Evolutionary conservation across 768 basidiomycete species (phyloP), one percentile per base, ranked within the genome.

Genomic region (Hypsizygus marmoreus): DNA sequence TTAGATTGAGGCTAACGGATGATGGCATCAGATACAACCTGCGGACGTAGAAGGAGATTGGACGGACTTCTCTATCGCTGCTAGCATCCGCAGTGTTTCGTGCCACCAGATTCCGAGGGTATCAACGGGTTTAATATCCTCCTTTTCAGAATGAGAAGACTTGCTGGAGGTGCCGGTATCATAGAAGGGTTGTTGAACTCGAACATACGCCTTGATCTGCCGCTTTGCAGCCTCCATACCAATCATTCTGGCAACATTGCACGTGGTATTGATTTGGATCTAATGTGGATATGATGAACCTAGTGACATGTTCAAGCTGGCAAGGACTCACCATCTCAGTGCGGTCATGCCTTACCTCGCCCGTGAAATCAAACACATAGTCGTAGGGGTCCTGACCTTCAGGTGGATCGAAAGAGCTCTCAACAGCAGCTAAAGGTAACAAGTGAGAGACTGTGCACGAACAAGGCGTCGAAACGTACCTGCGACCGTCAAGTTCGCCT

Each of bases 61-160:
- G 16, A 67, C 76, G 43, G 57, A 91, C 90, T 81, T 79, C 50
- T 81, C 72, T 45, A 92, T 88, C 4, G 82, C 80, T 16, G 84
- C 88, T 49, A 93, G 62, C 61, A 79, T 79, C 25, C 91, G 78
- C 19, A 88, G 69, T 1, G 87, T 81, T 69, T 93, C 91, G 54
- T 94, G 91, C 88, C 90, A 93, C 91, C 91, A 94, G 13, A 72
- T 80, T 13, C 91, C 91, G 48, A 83, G 66, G 5, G 81, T 76
- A 34, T 82, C 84, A 14, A 71, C 66, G 9, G 91, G 90, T 58
- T 87, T 86, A 37, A 83, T 66, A 45, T 86, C 82, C 35, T 88
- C 84, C 60, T 82, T 85, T 70, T 92, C 91, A 42, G 80, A 72
- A 49, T 82, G 77, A 13, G 71, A 51, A 30, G 76, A 77, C 63